Evolutionary conservation across 2,329 filamentous ascomycete genomes (phyloP).

Genomic region (Microsporum audouinii): DNA sequence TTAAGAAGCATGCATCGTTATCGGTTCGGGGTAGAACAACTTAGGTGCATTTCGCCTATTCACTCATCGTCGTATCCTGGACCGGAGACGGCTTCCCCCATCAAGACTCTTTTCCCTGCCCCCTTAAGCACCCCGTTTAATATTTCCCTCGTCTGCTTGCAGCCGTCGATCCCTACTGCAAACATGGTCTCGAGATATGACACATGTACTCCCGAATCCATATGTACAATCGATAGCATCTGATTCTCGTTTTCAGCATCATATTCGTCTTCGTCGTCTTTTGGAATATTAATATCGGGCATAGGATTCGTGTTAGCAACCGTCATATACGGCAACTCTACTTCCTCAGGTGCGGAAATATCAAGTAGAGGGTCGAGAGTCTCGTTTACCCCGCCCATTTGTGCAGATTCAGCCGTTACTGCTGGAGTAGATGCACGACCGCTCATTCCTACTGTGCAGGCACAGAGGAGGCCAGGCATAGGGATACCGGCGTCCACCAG

Average conservation of each 20-base stretch:
- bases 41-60: background rate
- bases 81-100: constrained; percentile 10
- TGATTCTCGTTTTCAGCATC: constrained; percentile 27
- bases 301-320: constrained; percentile 53
- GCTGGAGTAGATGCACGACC: constrained; percentile 33
- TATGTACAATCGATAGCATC: constrained; percentile 64
- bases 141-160: constrained; percentile 70
- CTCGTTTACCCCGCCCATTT: constrained; percentile 25
- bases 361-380: constrained; percentile 35
- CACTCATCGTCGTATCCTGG: background rate
- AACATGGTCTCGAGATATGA: constrained; percentile 78
- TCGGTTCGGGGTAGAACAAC: no score
- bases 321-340: constrained; percentile 79
- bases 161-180: constrained; percentile 82
- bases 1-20: no score
- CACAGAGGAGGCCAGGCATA: constrained; percentile 83
- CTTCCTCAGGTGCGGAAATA: constrained; percentile 38
- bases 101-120: constrained; percentile 14
- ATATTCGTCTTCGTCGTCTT: constrained; percentile 46
- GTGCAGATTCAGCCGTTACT: constrained; percentile 18
- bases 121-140: constrained; percentile 66
- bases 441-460: constrained; percentile 70
- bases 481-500: constrained; percentile 91
- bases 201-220: constrained; percentile 81
- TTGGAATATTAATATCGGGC: constrained; percentile 12